A percentile compares a stretch with the other conserved stretches of the same genome.
Conservation (phyloP, 192 early-diverging fungal species). For the Coemansia biformis region DNA sequence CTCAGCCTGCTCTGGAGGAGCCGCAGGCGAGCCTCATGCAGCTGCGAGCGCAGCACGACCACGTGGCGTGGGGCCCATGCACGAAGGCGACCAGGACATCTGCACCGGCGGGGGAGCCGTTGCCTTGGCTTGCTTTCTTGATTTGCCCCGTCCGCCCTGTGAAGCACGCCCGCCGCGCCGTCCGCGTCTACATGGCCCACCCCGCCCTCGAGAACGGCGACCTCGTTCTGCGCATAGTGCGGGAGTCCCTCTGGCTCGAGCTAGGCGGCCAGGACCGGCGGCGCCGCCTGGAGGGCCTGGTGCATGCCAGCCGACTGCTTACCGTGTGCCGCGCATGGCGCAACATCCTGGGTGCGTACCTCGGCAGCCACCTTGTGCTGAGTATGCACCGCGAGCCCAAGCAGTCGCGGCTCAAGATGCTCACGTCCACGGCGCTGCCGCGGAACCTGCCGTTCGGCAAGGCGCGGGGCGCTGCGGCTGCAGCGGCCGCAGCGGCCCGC, state of each 20-base stretch:
- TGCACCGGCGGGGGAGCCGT: no score
- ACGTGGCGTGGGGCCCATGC: no score
- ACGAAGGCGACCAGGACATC: no score
- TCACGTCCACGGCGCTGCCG: constrained; percentile 9
- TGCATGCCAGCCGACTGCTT: constrained; percentile 12
- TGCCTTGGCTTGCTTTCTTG: no score
- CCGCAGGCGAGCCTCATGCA: no score
- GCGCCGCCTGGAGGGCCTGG: constrained; percentile 19
- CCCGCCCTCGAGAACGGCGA: constrained; percentile 12
- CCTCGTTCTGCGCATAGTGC: constrained; percentile 19
- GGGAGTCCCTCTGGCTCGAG: constrained; percentile 19
- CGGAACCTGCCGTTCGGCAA: constrained; percentile 1
- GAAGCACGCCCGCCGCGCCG: no score
- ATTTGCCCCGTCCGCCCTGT: no score
- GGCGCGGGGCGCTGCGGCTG: not conserved
- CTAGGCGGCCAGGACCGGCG: constrained; percentile 11
- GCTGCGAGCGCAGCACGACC: no score
- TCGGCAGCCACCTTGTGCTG: constrained; percentile 20
- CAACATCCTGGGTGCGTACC: constrained; percentile 8
- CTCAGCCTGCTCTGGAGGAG: no score
- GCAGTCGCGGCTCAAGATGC: not conserved
- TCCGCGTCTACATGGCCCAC: no score
- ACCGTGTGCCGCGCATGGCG: constrained; percentile 22
- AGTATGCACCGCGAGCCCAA: constrained; percentile 8
- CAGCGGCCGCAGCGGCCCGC: no score